phyloP scores from a whole-genome alignment of 1,284 basidiomycete species.

The Trichosporon faecale region DNA sequence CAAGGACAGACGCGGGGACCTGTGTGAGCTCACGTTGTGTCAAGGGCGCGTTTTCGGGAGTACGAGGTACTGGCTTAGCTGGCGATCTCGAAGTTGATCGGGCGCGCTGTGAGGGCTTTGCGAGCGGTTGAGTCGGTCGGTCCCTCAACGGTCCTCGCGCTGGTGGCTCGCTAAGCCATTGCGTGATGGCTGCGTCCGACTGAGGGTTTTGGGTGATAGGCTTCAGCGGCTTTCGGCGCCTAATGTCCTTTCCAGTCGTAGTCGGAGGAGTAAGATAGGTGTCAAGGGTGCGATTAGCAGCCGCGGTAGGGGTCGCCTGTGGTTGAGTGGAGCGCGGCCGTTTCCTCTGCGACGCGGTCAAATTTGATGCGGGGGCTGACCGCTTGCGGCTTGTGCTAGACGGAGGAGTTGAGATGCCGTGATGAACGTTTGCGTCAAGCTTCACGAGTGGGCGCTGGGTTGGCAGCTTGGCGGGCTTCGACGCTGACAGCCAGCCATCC shows the following conservation, averaged over 20 bases:
- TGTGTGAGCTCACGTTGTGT: constrained; percentile 27
- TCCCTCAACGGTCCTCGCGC: background rate
- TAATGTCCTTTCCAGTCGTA: background rate
- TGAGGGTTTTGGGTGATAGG: background rate
- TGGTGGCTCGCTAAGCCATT: background rate
- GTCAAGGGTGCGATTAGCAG: constrained; percentile 1
- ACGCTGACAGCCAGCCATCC: constrained; percentile 34
- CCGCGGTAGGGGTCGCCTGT: constrained; percentile 13
- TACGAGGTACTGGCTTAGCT: background rate
- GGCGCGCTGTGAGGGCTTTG: background rate
- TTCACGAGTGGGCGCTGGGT: constrained; percentile 21
- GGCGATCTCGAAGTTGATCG: background rate
- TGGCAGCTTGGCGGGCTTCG: constrained; percentile 11
- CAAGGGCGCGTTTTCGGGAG: constrained; percentile 8
- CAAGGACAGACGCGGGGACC: constrained; percentile 30
- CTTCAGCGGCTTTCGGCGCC: background rate
- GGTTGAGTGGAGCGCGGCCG: background rate
- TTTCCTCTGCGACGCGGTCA: background rate
- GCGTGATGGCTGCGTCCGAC: background rate
- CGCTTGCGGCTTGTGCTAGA: constrained; percentile 19
- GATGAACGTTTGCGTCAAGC: constrained; percentile 18
- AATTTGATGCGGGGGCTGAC: background rate
- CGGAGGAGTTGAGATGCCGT: constrained; percentile 32
- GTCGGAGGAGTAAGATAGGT: constrained; percentile 22
- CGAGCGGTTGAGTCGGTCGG: background rate